phyloP scores from a whole-genome alignment of 352 stramenopile species.

The Blastocystis sp. region DNA sequence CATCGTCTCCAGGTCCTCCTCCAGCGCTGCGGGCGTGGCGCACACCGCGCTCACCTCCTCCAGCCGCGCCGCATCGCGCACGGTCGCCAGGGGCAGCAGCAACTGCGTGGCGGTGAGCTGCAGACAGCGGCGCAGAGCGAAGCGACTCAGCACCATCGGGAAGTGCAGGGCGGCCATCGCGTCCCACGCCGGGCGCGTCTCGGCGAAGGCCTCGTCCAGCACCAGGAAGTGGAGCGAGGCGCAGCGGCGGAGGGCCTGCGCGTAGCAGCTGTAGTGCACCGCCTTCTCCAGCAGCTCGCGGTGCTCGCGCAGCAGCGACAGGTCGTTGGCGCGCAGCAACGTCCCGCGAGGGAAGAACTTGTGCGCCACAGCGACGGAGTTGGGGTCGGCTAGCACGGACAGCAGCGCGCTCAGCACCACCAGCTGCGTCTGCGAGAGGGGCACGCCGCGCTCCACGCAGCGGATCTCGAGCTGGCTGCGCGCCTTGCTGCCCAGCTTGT shows the following conservation, averaged over 20 bases:
- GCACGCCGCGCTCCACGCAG: background rate
- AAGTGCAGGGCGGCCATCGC: background rate
- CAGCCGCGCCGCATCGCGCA: background rate
- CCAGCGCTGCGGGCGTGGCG: background rate
- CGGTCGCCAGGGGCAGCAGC: background rate
- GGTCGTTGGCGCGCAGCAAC: background rate
- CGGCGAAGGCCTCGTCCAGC: background rate
- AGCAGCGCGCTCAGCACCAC: slow-evolving; percentile 28
- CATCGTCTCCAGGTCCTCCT: slow-evolving; percentile 3
- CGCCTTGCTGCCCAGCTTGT: slow-evolving; percentile 18
- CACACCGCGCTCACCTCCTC: background rate
- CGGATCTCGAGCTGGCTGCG: background rate
- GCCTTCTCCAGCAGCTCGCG: background rate
- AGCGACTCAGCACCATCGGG: background rate
- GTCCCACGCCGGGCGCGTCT: background rate
- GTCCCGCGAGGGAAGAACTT: slow-evolving; percentile 38
- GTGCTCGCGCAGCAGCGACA: slow-evolving; percentile 4
- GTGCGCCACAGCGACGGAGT: background rate
- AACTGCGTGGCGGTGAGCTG: background rate
- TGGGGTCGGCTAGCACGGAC: slow-evolving; percentile 19
- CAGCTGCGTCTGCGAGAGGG: background rate
- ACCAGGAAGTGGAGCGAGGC: background rate
- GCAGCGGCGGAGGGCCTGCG: background rate
- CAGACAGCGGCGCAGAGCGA: background rate
- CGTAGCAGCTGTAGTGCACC: background rate